Evolutionary conservation across 2,329 filamentous ascomycete genomes (phyloP).

Genomic region (Fusarium oligoseptatum): DNA sequence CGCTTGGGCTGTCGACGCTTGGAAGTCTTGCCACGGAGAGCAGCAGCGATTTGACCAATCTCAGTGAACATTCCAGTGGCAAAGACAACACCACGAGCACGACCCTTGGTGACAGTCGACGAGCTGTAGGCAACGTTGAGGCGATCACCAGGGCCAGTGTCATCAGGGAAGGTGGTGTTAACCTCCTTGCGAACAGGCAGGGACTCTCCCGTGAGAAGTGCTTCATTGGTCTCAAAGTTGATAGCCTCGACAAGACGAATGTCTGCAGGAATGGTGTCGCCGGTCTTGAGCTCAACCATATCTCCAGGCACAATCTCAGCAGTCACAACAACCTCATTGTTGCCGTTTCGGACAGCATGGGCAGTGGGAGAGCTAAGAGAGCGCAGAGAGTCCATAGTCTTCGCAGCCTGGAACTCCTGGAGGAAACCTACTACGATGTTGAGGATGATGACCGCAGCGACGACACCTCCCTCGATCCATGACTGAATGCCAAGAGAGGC

Average conservation of each 20-base stretch:
- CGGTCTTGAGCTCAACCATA: slow-evolving; percentile 65
- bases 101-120: slow-evolving; percentile 72
- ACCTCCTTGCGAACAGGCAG: slow-evolving; percentile 69
- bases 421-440: slow-evolving; percentile 68
- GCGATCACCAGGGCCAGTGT: slow-evolving; percentile 67
- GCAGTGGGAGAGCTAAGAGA: slow-evolving; percentile 60
- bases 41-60: slow-evolving; percentile 70
- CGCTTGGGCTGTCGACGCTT: slow-evolving; percentile 55
- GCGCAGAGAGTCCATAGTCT: slow-evolving; percentile 63
- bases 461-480: slow-evolving; percentile 72
- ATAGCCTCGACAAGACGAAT: slow-evolving; percentile 69
- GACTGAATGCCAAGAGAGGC: slow-evolving; percentile 70
- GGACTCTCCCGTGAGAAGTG: slow-evolving; percentile 74
- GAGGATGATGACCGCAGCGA: slow-evolving; percentile 68
- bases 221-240: slow-evolving; percentile 78
- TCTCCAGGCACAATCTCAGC: slow-evolving; percentile 69
- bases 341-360: slow-evolving; percentile 58
- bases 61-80: slow-evolving; percentile 73
- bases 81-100: slow-evolving; percentile 71
- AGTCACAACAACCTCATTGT: slow-evolving; percentile 54
- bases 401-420: slow-evolving; percentile 62
- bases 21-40: slow-evolving; percentile 56
- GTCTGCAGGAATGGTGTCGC: slow-evolving; percentile 73
- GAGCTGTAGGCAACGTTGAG: slow-evolving; percentile 74
- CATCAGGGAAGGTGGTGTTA: slow-evolving; percentile 55